Evolutionary conservation across 164 flowering plant species (phyloP), one percentile per base, ranked within the genome.

Genomic region (Malania oleifera): DNA sequence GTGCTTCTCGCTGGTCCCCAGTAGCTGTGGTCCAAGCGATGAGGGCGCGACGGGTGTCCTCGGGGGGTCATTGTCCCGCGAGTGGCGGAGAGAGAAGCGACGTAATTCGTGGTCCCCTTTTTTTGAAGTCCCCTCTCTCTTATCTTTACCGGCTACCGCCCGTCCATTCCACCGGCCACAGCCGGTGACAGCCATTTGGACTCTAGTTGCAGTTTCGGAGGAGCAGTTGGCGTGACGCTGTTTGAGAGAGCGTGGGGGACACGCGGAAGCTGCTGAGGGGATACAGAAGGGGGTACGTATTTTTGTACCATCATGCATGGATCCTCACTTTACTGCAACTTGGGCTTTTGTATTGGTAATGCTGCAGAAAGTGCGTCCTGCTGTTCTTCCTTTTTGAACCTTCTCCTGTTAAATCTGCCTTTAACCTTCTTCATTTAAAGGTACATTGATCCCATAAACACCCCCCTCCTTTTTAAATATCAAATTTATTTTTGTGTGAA

Each of bases 1-100:
- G 67, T 75, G 79, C 79, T 62, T 31, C 23, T 0, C 2, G 0
- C 12, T 9, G 70, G 70, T 60, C 65, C 61, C 69, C 63, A 18
- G 51, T 2, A 5, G 7, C 46, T n/a, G 82, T 72, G 82, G 82
- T 75, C 82, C 82, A 63, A 6, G 46, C 19, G 0, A 26, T 15
- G 1, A 1, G 1, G 3, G 2, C 1, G 25, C 47, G 73, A 67
- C 82, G 61, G 75, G 77, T 75, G 78, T 75, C 67, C 28, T 1
- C 0, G 0, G 9, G 9, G n/a, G 38, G 70, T 71, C 70, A 23
- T 63, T 54, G 53, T 70, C 69, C 76, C 76, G 70, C 70, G 67
- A 72, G 74, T 55, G 69, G 56, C 73, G 74, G 67, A 61, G 71
- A 46, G 63, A 54, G 59, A 18, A 57, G 35, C 63, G 70, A 77